Evolutionary conservation across 2,329 filamentous ascomycete genomes (phyloP), one percentile per base, ranked within the genome.

Genomic region (Cordyceps fumosorosea): DNA sequence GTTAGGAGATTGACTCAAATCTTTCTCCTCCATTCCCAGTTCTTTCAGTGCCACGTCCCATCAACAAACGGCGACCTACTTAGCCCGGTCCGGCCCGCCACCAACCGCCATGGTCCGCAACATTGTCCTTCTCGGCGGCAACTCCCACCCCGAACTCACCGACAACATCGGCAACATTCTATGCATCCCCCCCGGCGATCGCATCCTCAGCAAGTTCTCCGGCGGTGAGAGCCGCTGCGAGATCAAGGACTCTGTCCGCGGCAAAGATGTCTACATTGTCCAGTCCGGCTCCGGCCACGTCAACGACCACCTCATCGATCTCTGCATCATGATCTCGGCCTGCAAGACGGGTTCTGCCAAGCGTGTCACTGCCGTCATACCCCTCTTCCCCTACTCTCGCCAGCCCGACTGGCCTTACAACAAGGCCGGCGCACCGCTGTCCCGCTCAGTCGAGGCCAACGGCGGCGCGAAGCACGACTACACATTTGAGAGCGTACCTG

Each of bases 251-350:
- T 96, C 92, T 16, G 95, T 99, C 57, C 89, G 95, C 69, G 95
- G 91, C 69, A 99, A 99, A 76, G 95, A 99, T 85, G 95, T 97
- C 74, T 99, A 96, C 79, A 97, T 98, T 73, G 91, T 99, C 71
- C 93, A 98, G 77, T 95, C 91, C 48, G 92, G 91, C 68, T 91
- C 91, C 68, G 92, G 91, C 66, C 90, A 89, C 70, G 91, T 97
- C 77, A 99, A 99, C 74, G 95, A 99, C 77, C 88, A 96, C 77
- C 86, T 99, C 67, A 89, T 99, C 80, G 95, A 99, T 73, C 87
- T 98, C 56, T 90, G 96, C 75, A 97, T 98, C 78, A 96, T 95
- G 79, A 93, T 98, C 69, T 96, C 91, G n/a, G 95, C 95, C 65
- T 98, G 95, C 85, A 96, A 96, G 78, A 87, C 90, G 14, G 92